Evolutionary conservation across 192 early-diverging fungal genomes (phyloP), one percentile per base, ranked within the genome.

Genomic region (Coemansia sp.): DNA sequence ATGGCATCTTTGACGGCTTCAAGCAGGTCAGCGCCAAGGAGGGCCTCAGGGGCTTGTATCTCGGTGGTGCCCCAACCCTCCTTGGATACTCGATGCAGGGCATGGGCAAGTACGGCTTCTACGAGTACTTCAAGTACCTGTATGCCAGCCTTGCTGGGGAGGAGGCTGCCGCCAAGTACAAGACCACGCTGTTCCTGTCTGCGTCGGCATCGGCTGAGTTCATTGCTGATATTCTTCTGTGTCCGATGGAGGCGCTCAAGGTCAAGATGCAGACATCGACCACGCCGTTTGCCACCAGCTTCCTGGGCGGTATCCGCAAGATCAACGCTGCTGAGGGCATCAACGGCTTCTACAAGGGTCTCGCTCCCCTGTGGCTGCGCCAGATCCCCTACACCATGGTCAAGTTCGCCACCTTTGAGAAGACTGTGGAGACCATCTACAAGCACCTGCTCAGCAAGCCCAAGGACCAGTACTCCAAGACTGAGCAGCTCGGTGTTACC

Each of bases 331-430:
- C 77, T 41, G 89, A 90, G 69, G 92, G 91, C 43, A 51, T 88
- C 41, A 82, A 79, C 76, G 88, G 90, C 62, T 90, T 91, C 77
- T 91, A 88, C 77, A 86, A 84, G 63, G 90, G 90, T 21, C 67
- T 94, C 36, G 76, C 82, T 19, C 92, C 92, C 52, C 86, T 94
- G 69, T 93, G 90, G 93, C 76, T 85, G 70, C 86, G 90, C 63
- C 93, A 93, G 85, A 87, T 94, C 58, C 92, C 93, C 39, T 93
- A 93, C 86, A 93, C 91, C 55, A 90, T 92, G 84, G 88, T 89
- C 78, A 93, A 93, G 80, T 94, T 93, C 67, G 92, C 87, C 72
- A 86, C 89, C 62, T 94, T 93, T 76, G 93, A 94, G 83, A 89
- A 85, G 69, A 87, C 85, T 8, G 89, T 89, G 48, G 88, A 88